A percentile compares a stretch with the other conserved stretches of the same genome.
Evolutionary conservation across 768 basidiomycete species (phyloP).

Genomic region (Termitomyces sp.): DNA sequence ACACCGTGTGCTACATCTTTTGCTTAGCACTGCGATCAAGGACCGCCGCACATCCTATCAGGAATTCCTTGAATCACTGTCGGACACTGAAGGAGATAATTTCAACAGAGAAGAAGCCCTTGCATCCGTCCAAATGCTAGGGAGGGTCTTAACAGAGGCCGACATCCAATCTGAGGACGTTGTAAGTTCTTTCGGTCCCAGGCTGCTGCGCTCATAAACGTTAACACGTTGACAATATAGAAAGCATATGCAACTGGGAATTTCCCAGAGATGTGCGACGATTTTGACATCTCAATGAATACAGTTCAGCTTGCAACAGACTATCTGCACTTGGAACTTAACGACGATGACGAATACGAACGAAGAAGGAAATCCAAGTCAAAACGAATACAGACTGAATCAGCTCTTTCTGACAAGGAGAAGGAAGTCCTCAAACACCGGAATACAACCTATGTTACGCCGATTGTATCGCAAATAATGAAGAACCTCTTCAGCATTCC

Average conservation of each 20-base stretch:
- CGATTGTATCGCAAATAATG: slow-evolving; percentile 40
- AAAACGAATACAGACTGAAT: slow-evolving; percentile 16
- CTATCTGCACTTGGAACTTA: background rate
- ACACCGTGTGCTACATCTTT: slow-evolving; percentile 44
- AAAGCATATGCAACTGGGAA: slow-evolving; percentile 35
- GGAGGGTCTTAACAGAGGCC: slow-evolving; percentile 31
- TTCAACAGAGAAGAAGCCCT: slow-evolving; percentile 17
- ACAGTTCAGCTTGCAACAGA: background rate
- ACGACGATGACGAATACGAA: slow-evolving; percentile 7
- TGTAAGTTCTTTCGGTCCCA: slow-evolving; percentile 26
- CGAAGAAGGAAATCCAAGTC: slow-evolving; percentile 1
- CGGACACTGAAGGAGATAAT: slow-evolving; percentile 12
- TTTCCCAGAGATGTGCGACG: slow-evolving; percentile 31
- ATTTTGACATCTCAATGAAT: background rate
- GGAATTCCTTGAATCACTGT: slow-evolving; percentile 31
- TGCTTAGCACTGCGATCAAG: slow-evolving; percentile 31
- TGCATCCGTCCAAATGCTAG: slow-evolving; percentile 30
- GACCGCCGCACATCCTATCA: slow-evolving; percentile 30
- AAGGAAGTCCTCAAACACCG: slow-evolving; percentile 21
- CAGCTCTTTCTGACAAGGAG: slow-evolving; percentile 11
- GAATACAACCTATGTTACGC: slow-evolving; percentile 36
- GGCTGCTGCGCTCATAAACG: background rate
- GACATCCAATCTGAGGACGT: slow-evolving; percentile 41
- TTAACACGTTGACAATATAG: slow-evolving; percentile 20
- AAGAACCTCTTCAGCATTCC: slow-evolving; percentile 40